These are phyloP conservation scores for Hymenoscyphus repandus DNA, from an alignment of 2,329 filamentous ascomycete genomes.

Conservation along the genomic window DNA sequence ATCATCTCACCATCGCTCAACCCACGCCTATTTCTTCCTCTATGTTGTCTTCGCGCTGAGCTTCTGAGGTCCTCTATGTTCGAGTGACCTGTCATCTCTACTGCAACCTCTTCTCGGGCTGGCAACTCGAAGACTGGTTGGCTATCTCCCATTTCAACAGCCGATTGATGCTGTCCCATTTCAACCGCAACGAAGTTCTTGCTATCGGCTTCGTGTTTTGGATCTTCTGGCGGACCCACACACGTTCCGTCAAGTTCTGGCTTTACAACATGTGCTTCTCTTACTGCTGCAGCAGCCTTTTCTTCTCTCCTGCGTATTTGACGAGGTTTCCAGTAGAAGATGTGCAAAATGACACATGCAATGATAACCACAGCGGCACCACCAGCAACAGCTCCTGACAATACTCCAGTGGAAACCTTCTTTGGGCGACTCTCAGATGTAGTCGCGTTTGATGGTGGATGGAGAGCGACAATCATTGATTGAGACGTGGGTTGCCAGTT, in stretches of 20 bases:
- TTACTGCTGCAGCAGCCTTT: neutral
- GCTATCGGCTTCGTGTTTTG: neutral
- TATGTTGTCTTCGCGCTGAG: no score
- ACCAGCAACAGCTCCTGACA: slow-evolving; percentile 14
- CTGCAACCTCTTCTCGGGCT: slow-evolving; percentile 6
- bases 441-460: slow-evolving; percentile 21
- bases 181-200: neutral
- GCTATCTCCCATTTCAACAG: neutral
- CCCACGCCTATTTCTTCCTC: no score
- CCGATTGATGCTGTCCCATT: neutral
- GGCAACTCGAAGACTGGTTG: slow-evolving; percentile 5
- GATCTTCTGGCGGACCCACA: neutral
- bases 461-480: slow-evolving; percentile 13
- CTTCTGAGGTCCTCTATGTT: neutral
- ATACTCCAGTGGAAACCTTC: slow-evolving; percentile 5
- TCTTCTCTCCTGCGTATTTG: neutral
- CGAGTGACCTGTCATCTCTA: slow-evolving; percentile 2
- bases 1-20: no score
- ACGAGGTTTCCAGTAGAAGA: slow-evolving; percentile 4
- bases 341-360: neutral
- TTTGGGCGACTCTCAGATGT: neutral
- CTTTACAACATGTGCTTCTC: neutral
- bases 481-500: slow-evolving; percentile 31
- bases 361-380: neutral
- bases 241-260: slow-evolving; percentile 4